Base-by-base conservation (phyloP, 306 rosid genomes). In the Fragaria ananassa region DNA sequence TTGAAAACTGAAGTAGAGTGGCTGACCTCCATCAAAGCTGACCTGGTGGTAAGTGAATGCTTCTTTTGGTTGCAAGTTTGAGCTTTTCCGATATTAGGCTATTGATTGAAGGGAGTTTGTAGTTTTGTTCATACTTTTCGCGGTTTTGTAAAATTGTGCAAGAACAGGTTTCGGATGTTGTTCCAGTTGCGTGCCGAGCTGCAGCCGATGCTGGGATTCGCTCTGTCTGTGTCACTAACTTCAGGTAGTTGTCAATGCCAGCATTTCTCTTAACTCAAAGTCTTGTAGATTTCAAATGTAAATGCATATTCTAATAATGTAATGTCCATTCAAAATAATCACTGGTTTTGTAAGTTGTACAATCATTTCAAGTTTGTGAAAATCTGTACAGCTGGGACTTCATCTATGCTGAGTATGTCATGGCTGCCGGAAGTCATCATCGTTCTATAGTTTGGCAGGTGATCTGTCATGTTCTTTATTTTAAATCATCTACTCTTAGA, bases 371-470 rank as follows among this genome's bases (percentile, higher is more conserved):
- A 44, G 21, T 49, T 37, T 72, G 29, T n/a, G 27, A 8, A 68
- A 74, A 64, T 12, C 31, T 68, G 6, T 71, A 80, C 90, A 95
- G 99, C 85, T 96, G 99, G 99, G 99, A 96, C 93, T 96, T 91
- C 87, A 96, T 96, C 84, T 96, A 96, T 57, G 99, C 98, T 23
- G 97, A 92, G 67, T 92, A 96, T 85, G 93, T 92, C 75, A 89
- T 95, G 99, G 99, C 88, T 67, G 99, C 99, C 68, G 99, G 99
- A 60, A 76, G 82, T 78, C 87, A 92, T 86, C 91, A 91, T 74
- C 96, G 99, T 45, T 89, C 99, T 67, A 96, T 89, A 70, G 97
- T 92, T 50, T 96, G 97, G 99, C 97, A 95, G 99, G 99, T 92
- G 63, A 83, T 25, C 19, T 5, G 41, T 77, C 41, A 53, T 71